Evolutionary conservation across 768 basidiomycete species (phyloP).

Genomic region (Nidularia sp.): DNA sequence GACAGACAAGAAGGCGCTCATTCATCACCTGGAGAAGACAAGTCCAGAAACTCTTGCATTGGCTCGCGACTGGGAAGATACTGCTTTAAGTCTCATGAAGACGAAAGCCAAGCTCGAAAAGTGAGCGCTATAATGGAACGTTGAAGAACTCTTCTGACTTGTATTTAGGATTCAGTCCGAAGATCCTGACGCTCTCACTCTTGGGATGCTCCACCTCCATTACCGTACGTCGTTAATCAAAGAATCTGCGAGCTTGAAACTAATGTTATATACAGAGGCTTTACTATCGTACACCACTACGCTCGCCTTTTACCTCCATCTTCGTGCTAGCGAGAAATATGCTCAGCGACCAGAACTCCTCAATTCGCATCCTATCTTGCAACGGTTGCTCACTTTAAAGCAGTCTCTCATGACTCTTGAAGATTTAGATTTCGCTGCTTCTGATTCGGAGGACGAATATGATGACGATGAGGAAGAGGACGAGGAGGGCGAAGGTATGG

Average conservation of each 20-base stretch:
- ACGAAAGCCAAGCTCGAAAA: constrained; percentile 48
- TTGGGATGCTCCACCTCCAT: constrained; percentile 79
- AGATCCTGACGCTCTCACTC: constrained; percentile 46
- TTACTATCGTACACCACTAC: constrained; percentile 86
- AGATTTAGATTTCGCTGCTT: constrained; percentile 68
- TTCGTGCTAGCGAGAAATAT: constrained; percentile 70
- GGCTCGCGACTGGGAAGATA: constrained; percentile 81
- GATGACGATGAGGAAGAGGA: constrained; percentile 39
- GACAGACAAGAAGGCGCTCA: constrained; percentile 52
- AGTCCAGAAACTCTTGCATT: constrained; percentile 78
- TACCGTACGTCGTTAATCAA: constrained; percentile 61
- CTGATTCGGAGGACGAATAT: constrained; percentile 45
- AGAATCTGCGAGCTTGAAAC: not conserved
- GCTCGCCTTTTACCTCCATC: constrained; percentile 88
- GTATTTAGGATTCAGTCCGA: constrained; percentile 41
- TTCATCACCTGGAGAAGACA: constrained; percentile 70
- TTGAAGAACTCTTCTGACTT: not conserved
- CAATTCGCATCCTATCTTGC: constrained; percentile 66
- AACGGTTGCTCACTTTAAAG: constrained; percentile 78
- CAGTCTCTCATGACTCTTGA: constrained; percentile 79
- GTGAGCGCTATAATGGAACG: constrained; percentile 30
- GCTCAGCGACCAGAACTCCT: constrained; percentile 57
- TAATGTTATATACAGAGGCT: constrained; percentile 56
- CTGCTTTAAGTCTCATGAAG: constrained; percentile 47
- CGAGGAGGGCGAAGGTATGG: constrained; percentile 10